Evolutionary conservation across 495 filamentous ascomycete genomes (phyloP).

Genomic region (Hyaloscypha hepaticicola): DNA sequence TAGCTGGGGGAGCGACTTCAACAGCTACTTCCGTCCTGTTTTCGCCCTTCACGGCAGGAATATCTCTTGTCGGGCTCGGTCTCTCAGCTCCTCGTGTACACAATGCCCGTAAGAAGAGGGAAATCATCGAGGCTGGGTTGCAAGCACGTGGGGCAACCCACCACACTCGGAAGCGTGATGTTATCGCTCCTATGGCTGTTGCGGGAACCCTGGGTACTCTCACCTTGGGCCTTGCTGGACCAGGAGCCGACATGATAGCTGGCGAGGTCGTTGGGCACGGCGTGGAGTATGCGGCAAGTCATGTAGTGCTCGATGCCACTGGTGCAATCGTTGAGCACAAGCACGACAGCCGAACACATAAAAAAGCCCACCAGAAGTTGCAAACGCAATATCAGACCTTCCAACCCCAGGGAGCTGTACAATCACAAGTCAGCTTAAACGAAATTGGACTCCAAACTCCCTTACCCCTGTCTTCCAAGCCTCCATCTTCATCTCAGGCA

Average conservation of each 20-base stretch:
- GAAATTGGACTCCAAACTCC: neutral
- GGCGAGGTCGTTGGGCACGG: conserved; percentile 30
- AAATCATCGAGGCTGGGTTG: conserved; percentile 35
- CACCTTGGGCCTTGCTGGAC: conserved; percentile 32
- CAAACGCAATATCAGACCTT: conserved; percentile 13
- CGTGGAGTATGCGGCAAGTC: conserved; percentile 30
- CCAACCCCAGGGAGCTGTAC: conserved; percentile 8
- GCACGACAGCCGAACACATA: conserved; percentile 29
- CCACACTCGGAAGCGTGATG: conserved; percentile 33
- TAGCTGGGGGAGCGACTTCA: conserved; percentile 35
- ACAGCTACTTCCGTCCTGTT: conserved; percentile 33
- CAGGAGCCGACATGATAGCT: conserved; percentile 30
- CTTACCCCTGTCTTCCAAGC: neutral
- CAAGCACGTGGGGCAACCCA: conserved; percentile 31
- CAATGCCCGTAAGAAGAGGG: conserved; percentile 37
- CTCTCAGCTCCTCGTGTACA: conserved; percentile 35
- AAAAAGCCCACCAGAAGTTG: conserved; percentile 30
- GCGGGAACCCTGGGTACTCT: conserved; percentile 31
- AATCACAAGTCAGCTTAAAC: neutral
- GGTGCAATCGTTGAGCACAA: conserved; percentile 32
- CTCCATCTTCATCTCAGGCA: conserved; percentile 1
- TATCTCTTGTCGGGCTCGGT: conserved; percentile 34
- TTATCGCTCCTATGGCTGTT: conserved; percentile 32
- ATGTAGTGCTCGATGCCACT: conserved; percentile 31
- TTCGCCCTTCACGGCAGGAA: conserved; percentile 31